These are phyloP conservation scores for Aureobasidium sp. DNA, from an alignment of 2,329 filamentous ascomycete genomes.

Conservation along the genomic window DNA sequence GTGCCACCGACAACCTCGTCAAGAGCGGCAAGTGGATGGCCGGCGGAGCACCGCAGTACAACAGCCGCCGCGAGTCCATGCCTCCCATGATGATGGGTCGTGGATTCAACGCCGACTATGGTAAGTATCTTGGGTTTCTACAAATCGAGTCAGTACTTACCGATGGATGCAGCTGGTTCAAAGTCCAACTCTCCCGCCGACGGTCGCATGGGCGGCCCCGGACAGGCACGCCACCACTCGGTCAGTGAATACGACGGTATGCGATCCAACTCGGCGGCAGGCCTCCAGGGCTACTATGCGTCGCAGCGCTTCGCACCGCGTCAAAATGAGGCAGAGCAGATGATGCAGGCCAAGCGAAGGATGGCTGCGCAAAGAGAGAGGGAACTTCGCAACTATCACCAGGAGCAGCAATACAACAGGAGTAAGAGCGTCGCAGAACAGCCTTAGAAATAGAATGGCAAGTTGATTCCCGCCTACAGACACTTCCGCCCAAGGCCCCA, in stretches of 20 bases:
- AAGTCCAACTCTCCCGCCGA: conserved; percentile 25
- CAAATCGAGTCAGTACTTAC: not conserved
- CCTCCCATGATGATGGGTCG: conserved; percentile 52
- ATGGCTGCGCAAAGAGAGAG: conserved; percentile 98
- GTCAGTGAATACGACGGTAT: conserved; percentile 76
- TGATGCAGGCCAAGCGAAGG: conserved; percentile 98
- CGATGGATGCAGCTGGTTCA: not conserved
- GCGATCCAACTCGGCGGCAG: conserved; percentile 65
- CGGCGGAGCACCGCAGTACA: conserved; percentile 29
- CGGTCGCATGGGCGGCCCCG: conserved; percentile 42
- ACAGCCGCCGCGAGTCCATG: conserved; percentile 74
- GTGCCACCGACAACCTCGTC: conserved; percentile 87
- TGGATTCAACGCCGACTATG: conserved; percentile 49
- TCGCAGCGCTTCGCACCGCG: conserved; percentile 83
- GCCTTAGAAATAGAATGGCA: conserved; percentile 16
- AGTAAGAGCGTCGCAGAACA: conserved; percentile 62
- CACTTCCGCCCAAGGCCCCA: conserved; percentile 56
- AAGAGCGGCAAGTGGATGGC: conserved; percentile 92
- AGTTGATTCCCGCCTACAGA: conserved; percentile 46
- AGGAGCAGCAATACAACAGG: conserved; percentile 99
- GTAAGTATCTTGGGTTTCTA: conserved; percentile 30
- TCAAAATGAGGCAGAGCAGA: conserved; percentile 90
- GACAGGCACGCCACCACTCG: conserved; percentile 71
- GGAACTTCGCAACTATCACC: conserved; percentile 98
- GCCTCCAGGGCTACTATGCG: conserved; percentile 90